Base-by-base conservation (phyloP, 2,329 filamentous ascomycete genomes). In the Xylaria sp. region DNA sequence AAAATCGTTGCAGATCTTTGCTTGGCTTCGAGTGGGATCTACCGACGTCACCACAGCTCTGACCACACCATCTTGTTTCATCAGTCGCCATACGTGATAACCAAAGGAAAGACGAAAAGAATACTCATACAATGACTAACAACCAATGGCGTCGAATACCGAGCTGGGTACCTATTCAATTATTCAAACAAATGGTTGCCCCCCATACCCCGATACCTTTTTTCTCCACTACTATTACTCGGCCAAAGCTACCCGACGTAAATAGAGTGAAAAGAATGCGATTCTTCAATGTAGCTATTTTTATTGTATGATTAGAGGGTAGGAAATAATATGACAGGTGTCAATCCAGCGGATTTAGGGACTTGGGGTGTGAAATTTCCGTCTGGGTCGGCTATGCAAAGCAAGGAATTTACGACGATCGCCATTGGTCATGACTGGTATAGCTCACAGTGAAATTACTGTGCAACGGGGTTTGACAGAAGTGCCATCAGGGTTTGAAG, bases 1-100 rank as follows among this genome's bases (percentile, higher is more conserved):
- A 63, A 65, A 57, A 67, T 67, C 65, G 39, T 45, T 36, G 43
- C 55, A 60, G 61, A 67, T 67, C 65, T 45, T 58, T 50, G 43
- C 57, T 65, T 41, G 20, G 53, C 55, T 59, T 41, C 7, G 30
- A 58, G 12, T 58, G 36, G n/a, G 66, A 65, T 68, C 66, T 61
- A 34, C 52, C 61, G 28, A 62, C 57, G 50, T 61, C 61, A 50
- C 56, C 15, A n/a, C n/a, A n/a, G n/a, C n/a, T n/a, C n/a, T n/a
- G n/a, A n/a, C n/a, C n/a, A 23, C 32, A 50, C 23, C 28, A n/a
- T 28, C 43, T 61, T 43, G 61, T 67, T 60, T 65, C 56, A 50
- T 45, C 41, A 34, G 39, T 25, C 56, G 25, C 65, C 56, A 39
- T 55, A 46, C 2, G 15, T 18, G 32, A 15, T 25, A 1, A 18